Percentiles rank a stretch among this genome's conserved stretches.
Conservation (phyloP, 1,284 basidiomycete species). For the Sporisorium reilianum region DNA sequence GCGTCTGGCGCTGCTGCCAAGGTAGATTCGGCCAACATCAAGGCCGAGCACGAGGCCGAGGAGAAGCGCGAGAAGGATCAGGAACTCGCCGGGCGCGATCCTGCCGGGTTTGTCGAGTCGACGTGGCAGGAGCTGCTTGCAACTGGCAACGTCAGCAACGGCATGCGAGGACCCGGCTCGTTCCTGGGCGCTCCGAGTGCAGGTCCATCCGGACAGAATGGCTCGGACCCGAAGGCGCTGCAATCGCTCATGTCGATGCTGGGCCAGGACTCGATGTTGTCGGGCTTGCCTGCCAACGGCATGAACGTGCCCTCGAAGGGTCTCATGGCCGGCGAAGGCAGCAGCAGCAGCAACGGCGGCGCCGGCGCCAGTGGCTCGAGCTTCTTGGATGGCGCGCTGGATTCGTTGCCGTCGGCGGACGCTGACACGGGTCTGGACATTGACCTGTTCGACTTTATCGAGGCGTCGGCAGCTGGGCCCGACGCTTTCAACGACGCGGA, state of each 20-base stretch:
- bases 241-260: slow-evolving; percentile 51
- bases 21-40: slow-evolving; percentile 36
- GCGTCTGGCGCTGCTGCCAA: slow-evolving; percentile 35
- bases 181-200: slow-evolving; percentile 35
- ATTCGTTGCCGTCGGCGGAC: slow-evolving; percentile 46
- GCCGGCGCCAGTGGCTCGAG: slow-evolving; percentile 18
- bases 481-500: slow-evolving; percentile 53
- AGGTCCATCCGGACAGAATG: slow-evolving; percentile 23
- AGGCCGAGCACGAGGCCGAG: slow-evolving; percentile 49
- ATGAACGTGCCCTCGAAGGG: slow-evolving; percentile 23
- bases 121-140: slow-evolving; percentile 57
- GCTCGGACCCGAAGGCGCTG: slow-evolving; percentile 44
- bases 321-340: slow-evolving; percentile 14
- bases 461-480: slow-evolving; percentile 51
- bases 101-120: slow-evolving; percentile 50
- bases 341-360: slow-evolving; percentile 6
- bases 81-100: slow-evolving; percentile 47
- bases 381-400: slow-evolving; percentile 32
- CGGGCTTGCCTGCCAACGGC: slow-evolving; percentile 28
- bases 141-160: slow-evolving; percentile 27
- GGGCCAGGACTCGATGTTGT: slow-evolving; percentile 48
- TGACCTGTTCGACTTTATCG: slow-evolving; percentile 59
- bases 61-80: slow-evolving; percentile 44
- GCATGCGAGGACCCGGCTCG: slow-evolving; percentile 16
- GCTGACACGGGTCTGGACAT: slow-evolving; percentile 51